A percentile compares a stretch with the other conserved stretches of the same genome.
phyloP scores from a whole-genome alignment of 257 asterid species.

The Agastache rugosa region DNA sequence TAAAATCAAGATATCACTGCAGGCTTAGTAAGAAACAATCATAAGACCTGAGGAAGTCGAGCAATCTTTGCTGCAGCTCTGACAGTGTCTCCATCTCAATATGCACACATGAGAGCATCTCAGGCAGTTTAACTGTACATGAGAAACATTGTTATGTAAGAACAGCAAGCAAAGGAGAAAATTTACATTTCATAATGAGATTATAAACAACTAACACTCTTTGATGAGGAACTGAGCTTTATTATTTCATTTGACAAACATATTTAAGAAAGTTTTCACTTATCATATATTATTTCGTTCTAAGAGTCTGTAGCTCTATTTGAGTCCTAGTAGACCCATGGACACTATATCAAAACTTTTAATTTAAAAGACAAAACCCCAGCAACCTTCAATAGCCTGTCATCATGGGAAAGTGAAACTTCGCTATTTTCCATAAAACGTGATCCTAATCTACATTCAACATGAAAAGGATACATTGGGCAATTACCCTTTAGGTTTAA shows the following conservation, averaged over 20 bases:
- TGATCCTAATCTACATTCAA: neutral
- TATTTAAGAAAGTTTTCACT: neutral
- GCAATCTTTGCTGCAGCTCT: slow-evolving; percentile 56
- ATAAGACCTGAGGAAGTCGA: slow-evolving; percentile 64
- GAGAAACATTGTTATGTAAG: slow-evolving; percentile 14
- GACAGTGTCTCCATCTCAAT: slow-evolving; percentile 53
- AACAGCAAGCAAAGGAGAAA: slow-evolving; percentile 22
- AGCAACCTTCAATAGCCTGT: neutral
- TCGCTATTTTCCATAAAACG: neutral
- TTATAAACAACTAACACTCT: neutral
- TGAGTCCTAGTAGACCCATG: neutral
- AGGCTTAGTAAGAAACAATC: slow-evolving; percentile 1
- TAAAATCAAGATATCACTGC: neutral
- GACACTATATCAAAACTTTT: neutral
- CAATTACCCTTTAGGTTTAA: neutral
- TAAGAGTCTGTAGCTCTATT: neutral
- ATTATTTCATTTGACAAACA: neutral
- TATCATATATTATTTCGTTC: neutral
- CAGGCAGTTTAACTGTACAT: slow-evolving; percentile 73
- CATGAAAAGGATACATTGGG: neutral
- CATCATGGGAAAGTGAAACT: neutral
- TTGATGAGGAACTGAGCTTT: neutral
- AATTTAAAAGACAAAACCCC: neutral
- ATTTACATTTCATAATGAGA: slow-evolving; percentile 10
- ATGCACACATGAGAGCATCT: slow-evolving; percentile 50